phyloP scores from a whole-genome alignment of 495 filamentous ascomycete genomes.

The Penicillium riverlandense region DNA sequence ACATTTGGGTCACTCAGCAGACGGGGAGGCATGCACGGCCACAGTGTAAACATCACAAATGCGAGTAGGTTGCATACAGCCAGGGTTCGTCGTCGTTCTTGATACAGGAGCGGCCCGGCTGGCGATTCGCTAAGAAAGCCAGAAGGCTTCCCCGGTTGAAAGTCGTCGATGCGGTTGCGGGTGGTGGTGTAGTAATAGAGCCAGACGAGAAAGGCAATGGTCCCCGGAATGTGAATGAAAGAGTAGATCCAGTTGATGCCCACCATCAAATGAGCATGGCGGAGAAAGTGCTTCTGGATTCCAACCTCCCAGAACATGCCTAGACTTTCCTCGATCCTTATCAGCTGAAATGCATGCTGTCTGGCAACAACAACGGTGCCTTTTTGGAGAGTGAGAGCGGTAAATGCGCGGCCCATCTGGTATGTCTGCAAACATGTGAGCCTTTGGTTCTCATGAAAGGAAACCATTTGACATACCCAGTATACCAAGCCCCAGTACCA shows the following conservation, averaged over 20 bases:
- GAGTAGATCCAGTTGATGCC: slow-evolving; percentile 64
- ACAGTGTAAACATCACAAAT: slow-evolving; percentile 69
- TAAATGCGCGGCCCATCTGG: slow-evolving; percentile 56
- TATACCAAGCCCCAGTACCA: slow-evolving; percentile 75
- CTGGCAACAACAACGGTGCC: slow-evolving; percentile 51
- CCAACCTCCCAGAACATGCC: slow-evolving; percentile 50
- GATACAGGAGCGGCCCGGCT: slow-evolving; percentile 47
- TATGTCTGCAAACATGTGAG: slow-evolving; percentile 38
- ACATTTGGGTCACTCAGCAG: slow-evolving; percentile 50
- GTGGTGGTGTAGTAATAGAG: slow-evolving; percentile 61
- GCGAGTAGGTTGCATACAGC: slow-evolving; percentile 70
- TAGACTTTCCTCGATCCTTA: slow-evolving; percentile 45
- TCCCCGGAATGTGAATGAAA: slow-evolving; percentile 77
- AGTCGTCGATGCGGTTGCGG: slow-evolving; percentile 30
- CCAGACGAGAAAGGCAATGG: slow-evolving; percentile 61
- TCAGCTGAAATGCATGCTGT: slow-evolving; percentile 49
- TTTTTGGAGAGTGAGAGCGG: slow-evolving; percentile 50
- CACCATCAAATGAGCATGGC: slow-evolving; percentile 32
- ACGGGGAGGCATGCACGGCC: slow-evolving; percentile 77
- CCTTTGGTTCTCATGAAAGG: not conserved
- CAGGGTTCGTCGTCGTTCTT: slow-evolving; percentile 59
- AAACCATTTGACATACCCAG: slow-evolving; percentile 36
- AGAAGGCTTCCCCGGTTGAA: slow-evolving; percentile 27
- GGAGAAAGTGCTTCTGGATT: slow-evolving; percentile 50
- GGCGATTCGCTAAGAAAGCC: slow-evolving; percentile 29